Evolutionary conservation across 768 basidiomycete species (phyloP).

Genomic region (Psilocybe sp.): DNA sequence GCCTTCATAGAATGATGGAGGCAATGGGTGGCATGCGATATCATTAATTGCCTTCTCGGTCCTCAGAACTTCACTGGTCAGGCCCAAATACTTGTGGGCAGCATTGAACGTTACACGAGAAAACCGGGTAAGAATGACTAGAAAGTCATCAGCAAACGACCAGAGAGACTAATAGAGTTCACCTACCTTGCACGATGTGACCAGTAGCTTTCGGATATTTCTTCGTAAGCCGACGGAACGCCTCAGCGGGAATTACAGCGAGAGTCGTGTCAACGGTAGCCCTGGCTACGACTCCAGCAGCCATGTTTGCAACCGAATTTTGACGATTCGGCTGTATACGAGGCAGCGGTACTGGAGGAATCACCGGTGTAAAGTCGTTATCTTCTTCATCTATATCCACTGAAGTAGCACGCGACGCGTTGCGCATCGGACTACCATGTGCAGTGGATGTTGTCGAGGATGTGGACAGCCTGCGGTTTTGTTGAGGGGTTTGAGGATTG

Average conservation of each 20-base stretch:
- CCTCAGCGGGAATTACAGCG: conserved; percentile 98
- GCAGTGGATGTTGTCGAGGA: conserved; percentile 73
- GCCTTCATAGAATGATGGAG: conserved; percentile 86
- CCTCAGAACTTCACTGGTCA: conserved; percentile 92
- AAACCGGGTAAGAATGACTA: conserved; percentile 93
- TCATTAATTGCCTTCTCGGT: conserved; percentile 98
- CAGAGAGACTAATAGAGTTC: conserved; percentile 6
- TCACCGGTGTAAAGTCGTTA: conserved; percentile 18
- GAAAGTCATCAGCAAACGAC: conserved; percentile 8
- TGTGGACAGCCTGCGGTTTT: conserved; percentile 48
- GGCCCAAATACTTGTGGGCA: conserved; percentile 92
- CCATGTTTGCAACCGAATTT: conserved; percentile 35
- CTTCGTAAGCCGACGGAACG: conserved; percentile 90
- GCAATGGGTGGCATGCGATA: conserved; percentile 93
- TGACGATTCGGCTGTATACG: conserved; percentile 12
- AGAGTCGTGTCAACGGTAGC: conserved; percentile 93
- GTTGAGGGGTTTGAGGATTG: conserved; percentile 19
- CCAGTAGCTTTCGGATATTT: conserved; percentile 97
- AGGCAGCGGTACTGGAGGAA: conserved; percentile 18
- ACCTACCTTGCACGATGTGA: conserved; percentile 87
- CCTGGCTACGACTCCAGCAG: conserved; percentile 79
- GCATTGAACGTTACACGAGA: conserved; percentile 97
- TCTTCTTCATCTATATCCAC: conserved; percentile 24
- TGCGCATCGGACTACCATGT: conserved; percentile 39
- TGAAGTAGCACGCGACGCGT: conserved; percentile 21